A percentile compares a stretch with the other conserved stretches of the same genome.
These are phyloP conservation scores for Silene noctiflora DNA, from an alignment of 179 eudicot species.

Conservation along the genomic window DNA sequence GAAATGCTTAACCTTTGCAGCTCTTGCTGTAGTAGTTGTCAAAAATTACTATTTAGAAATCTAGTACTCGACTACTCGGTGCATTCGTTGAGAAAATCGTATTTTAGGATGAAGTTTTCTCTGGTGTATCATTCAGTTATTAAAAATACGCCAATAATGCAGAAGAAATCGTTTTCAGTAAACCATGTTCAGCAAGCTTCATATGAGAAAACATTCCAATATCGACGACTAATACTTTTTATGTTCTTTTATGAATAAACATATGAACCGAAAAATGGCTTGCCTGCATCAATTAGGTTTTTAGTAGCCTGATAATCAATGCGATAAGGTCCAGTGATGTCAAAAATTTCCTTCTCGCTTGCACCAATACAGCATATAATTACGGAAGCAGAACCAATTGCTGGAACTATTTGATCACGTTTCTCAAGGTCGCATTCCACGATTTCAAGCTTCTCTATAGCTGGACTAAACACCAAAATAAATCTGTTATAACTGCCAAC, in stretches of 20 bases:
- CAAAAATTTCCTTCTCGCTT: slow-evolving; percentile 83
- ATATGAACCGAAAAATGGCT: background rate
- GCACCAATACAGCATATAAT: slow-evolving; percentile 94
- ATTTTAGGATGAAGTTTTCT: background rate
- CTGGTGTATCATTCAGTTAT: background rate
- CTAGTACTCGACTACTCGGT: background rate
- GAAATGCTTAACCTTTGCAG: slow-evolving; percentile 67
- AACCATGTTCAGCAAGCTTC: background rate
- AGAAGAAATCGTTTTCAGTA: background rate
- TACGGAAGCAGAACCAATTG: slow-evolving; percentile 65
- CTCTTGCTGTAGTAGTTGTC: slow-evolving; percentile 36
- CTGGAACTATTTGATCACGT: slow-evolving; percentile 52
- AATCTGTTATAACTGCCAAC: slow-evolving; percentile 37
- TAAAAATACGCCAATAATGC: background rate
- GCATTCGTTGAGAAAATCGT: background rate
- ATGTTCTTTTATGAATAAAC: background rate
- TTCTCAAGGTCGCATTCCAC: slow-evolving; percentile 88
- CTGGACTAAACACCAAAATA: slow-evolving; percentile 90
- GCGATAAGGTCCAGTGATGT: slow-evolving; percentile 83
- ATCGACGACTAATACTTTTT: no score
- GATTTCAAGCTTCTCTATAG: slow-evolving; percentile 86
- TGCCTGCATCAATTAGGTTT: slow-evolving; percentile 87
- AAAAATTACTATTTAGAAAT: no score
- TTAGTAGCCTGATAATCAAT: slow-evolving; percentile 83
- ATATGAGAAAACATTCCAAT: no score